phyloP scores from a whole-genome alignment of 176 grass and related monocot species.

The Chloris gayana region DNA sequence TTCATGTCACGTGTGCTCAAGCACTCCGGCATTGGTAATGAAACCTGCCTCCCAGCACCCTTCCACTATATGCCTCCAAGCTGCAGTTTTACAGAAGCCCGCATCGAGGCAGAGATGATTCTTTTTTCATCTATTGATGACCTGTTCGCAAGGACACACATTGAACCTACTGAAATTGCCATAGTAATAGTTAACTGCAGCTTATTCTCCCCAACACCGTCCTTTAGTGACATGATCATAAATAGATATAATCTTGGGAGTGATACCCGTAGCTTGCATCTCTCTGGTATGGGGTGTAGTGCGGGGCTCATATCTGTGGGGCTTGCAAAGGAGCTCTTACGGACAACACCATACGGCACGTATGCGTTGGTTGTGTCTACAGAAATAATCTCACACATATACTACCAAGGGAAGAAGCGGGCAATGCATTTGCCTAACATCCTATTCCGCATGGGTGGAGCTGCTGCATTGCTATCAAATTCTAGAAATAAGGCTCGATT shows the following conservation, averaged over 20 bases:
- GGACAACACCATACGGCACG: neutral
- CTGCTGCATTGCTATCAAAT: constrained; percentile 19
- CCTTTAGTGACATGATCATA: neutral
- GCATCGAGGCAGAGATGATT: too few relatives aligned
- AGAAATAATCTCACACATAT: neutral
- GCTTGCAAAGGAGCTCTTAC: neutral
- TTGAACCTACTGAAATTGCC: neutral
- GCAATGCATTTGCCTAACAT: constrained; percentile 19
- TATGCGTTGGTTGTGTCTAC: neutral
- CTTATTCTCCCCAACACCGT: neutral
- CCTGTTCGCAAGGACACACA: too few relatives aligned
- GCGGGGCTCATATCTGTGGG: neutral
- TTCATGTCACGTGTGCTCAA: too few relatives aligned
- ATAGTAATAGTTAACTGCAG: neutral
- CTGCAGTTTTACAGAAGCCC: too few relatives aligned
- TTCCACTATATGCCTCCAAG: too few relatives aligned
- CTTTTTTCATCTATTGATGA: too few relatives aligned
- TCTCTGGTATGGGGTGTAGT: constrained; percentile 20
- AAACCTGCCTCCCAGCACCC: too few relatives aligned
- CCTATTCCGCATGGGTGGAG: constrained; percentile 43
- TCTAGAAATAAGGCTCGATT: constrained; percentile 7
- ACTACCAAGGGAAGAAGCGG: constrained; percentile 1
- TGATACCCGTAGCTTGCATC: neutral
- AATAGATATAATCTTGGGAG: neutral
- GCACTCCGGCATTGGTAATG: too few relatives aligned